phyloP scores from a whole-genome alignment of 78 protist genomes.

The Protostelium mycophagum region DNA sequence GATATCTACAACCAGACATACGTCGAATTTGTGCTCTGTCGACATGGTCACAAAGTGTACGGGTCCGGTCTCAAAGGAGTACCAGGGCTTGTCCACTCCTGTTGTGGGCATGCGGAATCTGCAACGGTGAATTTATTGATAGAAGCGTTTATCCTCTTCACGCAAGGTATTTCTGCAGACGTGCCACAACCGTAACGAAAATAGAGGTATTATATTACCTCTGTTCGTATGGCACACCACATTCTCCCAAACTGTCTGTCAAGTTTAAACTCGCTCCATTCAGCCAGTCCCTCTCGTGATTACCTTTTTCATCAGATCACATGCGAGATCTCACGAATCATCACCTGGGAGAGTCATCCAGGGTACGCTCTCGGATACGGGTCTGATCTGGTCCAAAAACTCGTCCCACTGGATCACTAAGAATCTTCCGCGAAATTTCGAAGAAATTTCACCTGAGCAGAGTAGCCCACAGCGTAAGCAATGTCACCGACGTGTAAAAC shows the following conservation, averaged over 20 bases:
- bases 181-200: neutral
- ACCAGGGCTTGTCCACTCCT: conserved; percentile 42
- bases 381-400: conserved; percentile 24
- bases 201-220: neutral
- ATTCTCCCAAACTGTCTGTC: conserved; percentile 63
- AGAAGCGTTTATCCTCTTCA: too few relatives aligned
- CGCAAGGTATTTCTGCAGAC: too few relatives aligned
- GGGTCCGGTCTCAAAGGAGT: conserved; percentile 53
- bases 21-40: conserved; percentile 49
- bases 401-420: conserved; percentile 29
- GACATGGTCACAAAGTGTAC: conserved; percentile 54
- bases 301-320: too few relatives aligned
- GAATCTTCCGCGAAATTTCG: neutral
- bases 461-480: conserved; percentile 36
- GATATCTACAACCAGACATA: too few relatives aligned
- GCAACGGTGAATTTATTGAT: too few relatives aligned
- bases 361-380: conserved; percentile 13
- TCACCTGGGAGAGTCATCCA: conserved; percentile 47
- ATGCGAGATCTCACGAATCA: too few relatives aligned
- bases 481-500: conserved; percentile 63
- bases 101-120: conserved; percentile 39
- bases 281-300: conserved; percentile 10
- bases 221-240: conserved; percentile 49
- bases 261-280: neutral
- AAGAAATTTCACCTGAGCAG: neutral